A percentile compares a stretch with the other conserved stretches of the same genome.
phyloP scores from a whole-genome alignment of 2,329 filamentous ascomycete genomes.

The Fusarium neocosmosporiellum region DNA sequence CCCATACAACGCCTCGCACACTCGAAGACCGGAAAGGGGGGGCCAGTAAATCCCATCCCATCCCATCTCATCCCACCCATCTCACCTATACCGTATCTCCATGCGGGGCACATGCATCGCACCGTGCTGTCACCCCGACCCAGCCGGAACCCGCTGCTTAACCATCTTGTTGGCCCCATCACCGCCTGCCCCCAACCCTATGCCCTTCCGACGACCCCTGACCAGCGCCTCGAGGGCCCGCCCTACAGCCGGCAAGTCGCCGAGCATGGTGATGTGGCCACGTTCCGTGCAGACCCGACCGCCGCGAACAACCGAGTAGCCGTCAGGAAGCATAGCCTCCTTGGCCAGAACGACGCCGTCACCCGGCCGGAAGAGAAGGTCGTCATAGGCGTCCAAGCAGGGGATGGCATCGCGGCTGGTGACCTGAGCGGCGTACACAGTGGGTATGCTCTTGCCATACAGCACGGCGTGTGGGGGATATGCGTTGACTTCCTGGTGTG shows the following conservation, averaged over 20 bases:
- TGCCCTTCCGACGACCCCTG: slow-evolving; percentile 75
- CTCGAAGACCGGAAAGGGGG: not conserved
- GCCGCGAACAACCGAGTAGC: slow-evolving; percentile 78
- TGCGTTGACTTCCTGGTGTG: slow-evolving; percentile 71
- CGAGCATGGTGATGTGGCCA: slow-evolving; percentile 88
- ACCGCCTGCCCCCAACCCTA: slow-evolving; percentile 67
- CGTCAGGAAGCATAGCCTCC: slow-evolving; percentile 85
- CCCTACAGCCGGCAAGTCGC: slow-evolving; percentile 85
- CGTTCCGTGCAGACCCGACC: slow-evolving; percentile 83
- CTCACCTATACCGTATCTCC: slow-evolving; percentile 12
- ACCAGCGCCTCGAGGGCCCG: slow-evolving; percentile 76
- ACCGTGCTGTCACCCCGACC: slow-evolving; percentile 22
- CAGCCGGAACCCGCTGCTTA: slow-evolving; percentile 12
- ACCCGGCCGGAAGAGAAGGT: slow-evolving; percentile 85
- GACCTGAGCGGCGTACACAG: slow-evolving; percentile 84
- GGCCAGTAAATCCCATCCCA: slow-evolving; percentile 7
- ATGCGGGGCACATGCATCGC: slow-evolving; percentile 6
- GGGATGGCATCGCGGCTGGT: slow-evolving; percentile 78
- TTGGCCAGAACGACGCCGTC: slow-evolving; percentile 90
- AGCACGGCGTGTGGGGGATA: slow-evolving; percentile 88
- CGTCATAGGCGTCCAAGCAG: slow-evolving; percentile 82
- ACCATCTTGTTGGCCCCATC: slow-evolving; percentile 8
- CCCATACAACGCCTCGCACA: not conserved
- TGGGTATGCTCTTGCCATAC: slow-evolving; percentile 88
- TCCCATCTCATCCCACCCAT: not conserved